These are phyloP conservation scores for Neurospora sp. DNA, from an alignment of 495 filamentous ascomycete species.

Conservation along the genomic window DNA sequence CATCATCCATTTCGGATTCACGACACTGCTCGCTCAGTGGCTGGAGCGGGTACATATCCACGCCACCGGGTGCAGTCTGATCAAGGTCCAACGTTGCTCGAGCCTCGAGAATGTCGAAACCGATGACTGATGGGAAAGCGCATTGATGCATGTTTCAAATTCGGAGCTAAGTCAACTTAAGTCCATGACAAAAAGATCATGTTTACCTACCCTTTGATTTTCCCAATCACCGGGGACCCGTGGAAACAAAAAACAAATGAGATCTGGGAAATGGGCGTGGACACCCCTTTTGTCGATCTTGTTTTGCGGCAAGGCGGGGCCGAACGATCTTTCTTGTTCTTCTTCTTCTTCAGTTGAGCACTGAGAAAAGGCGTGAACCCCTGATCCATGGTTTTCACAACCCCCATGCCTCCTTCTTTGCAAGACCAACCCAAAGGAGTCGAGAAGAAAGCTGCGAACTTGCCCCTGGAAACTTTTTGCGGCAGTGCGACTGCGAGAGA, in stretches of 20 bases:
- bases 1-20: background rate
- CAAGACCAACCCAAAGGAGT: too few relatives aligned
- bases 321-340: background rate
- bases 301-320: background rate
- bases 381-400: background rate
- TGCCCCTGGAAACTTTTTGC: too few relatives aligned
- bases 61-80: background rate
- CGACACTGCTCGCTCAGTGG: background rate
- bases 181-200: background rate
- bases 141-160: background rate
- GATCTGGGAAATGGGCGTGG: background rate
- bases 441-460: too few relatives aligned
- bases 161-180: background rate
- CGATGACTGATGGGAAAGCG: background rate
- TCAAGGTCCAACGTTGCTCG: background rate
- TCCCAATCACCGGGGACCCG: background rate
- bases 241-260: background rate
- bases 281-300: background rate
- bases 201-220: background rate
- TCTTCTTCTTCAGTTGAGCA: background rate
- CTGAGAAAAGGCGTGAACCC: background rate
- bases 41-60: background rate
- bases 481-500: too few relatives aligned
- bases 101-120: background rate
- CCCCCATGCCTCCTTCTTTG: background rate